Conservation (phyloP, 129 eudicot genomes). For the Helichrysum umbraculigerum region DNA sequence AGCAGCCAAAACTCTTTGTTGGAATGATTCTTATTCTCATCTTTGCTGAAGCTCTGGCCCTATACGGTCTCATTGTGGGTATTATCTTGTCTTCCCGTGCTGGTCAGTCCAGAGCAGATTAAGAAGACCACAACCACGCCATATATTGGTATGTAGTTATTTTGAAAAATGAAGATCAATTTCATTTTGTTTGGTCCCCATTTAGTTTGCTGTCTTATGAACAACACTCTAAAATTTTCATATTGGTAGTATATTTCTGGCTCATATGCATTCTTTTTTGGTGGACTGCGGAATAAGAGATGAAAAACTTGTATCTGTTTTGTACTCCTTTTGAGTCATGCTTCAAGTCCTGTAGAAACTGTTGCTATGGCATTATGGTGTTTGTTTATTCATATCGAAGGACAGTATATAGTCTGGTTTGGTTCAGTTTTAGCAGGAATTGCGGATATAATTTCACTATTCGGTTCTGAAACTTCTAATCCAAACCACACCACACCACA, state of each 20-base stretch:
- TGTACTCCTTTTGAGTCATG: conserved; percentile 16
- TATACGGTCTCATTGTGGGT: conserved; percentile 67
- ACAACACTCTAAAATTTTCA: conserved; percentile 8
- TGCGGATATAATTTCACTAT: neutral
- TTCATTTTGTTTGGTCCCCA: conserved; percentile 20
- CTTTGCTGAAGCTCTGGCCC: conserved; percentile 69
- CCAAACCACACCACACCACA: neutral
- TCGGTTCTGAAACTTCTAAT: neutral
- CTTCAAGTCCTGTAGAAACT: conserved; percentile 22
- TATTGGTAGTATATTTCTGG: conserved; percentile 30
- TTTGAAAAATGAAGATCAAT: conserved; percentile 23
- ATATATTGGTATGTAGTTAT: conserved; percentile 29
- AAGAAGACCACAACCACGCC: conserved; percentile 22
- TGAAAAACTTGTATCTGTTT: conserved; percentile 11
- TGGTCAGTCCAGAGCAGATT: conserved; percentile 76
- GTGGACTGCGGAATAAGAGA: conserved; percentile 34
- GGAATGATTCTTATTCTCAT: conserved; percentile 78
- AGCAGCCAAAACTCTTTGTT: conserved; percentile 68
- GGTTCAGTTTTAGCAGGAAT: conserved; percentile 3
- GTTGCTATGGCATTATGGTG: conserved; percentile 15
- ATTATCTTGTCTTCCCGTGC: conserved; percentile 77
- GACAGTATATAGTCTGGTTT: neutral
- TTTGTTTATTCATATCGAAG: conserved; percentile 2
- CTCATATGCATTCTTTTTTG: conserved; percentile 31
- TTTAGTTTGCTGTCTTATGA: conserved; percentile 25